These are phyloP conservation scores for Saccharomyces hybrid DNA, from an alignment of 1,139 yeast genomes.

Conservation along the genomic window DNA sequence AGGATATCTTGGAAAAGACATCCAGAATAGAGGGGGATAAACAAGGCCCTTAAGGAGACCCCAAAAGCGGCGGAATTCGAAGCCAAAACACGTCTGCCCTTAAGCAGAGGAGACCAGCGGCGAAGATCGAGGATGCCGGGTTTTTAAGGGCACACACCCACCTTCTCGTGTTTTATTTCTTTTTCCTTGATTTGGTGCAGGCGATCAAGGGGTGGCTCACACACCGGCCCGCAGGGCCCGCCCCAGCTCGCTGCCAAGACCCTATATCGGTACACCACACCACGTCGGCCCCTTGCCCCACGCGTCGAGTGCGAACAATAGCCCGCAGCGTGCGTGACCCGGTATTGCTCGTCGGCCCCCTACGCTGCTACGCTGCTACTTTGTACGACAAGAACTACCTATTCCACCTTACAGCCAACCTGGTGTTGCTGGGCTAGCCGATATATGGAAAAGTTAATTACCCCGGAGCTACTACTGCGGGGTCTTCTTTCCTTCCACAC, in stretches of 20 bases:
- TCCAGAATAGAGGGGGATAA: background rate
- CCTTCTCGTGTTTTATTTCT: background rate
- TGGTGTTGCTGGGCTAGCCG: background rate
- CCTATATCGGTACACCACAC: background rate
- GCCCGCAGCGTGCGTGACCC: too few species aligned
- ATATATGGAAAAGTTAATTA: background rate
- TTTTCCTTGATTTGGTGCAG: background rate
- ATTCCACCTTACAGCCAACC: too few species aligned
- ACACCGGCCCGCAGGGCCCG: background rate
- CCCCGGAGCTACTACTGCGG: background rate
- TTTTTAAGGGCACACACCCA: background rate
- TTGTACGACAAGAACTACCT: background rate
- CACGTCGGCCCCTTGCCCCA: background rate
- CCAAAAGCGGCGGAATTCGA: background rate
- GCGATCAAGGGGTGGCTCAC: slow-evolving; percentile 1
- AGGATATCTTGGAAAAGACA: background rate
- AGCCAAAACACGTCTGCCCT: background rate
- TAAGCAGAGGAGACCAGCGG: background rate
- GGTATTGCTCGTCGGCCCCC: background rate
- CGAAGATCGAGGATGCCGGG: background rate
- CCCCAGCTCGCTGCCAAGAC: background rate
- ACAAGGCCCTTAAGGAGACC: background rate
- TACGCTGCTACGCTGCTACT: background rate
- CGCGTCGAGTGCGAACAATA: background rate
- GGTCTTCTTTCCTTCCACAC: background rate